Evolutionary conservation across 2,329 filamentous ascomycete genomes (phyloP).

Genomic region (Ascomycota sp.): DNA sequence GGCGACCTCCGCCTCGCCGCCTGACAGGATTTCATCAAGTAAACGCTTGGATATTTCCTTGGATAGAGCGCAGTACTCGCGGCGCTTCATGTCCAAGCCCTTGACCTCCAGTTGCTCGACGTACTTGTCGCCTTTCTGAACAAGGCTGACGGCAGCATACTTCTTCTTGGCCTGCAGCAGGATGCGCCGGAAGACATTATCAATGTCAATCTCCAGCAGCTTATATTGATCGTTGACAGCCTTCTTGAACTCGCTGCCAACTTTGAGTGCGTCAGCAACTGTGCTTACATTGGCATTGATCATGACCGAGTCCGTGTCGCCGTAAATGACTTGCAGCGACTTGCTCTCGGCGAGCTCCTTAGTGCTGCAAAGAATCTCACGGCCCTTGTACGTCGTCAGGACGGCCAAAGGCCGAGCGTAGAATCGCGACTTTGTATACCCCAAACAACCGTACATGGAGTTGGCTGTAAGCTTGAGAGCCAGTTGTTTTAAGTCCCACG

Average conservation of each 20-base stretch:
- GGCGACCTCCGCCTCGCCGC: conserved; percentile 75
- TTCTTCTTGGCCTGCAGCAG: conserved; percentile 97
- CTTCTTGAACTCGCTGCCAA: conserved; percentile 87
- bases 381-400: conserved; percentile 89
- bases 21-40: conserved; percentile 85
- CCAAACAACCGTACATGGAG: conserved; percentile 98
- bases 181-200: conserved; percentile 88
- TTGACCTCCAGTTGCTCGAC: conserved; percentile 95
- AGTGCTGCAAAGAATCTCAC: conserved; percentile 89
- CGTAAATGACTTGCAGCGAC: conserved; percentile 87
- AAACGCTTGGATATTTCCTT: conserved; percentile 86
- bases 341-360: conserved; percentile 89
- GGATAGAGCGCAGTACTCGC: conserved; percentile 88
- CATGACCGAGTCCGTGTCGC: conserved; percentile 98
- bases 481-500: conserved; percentile 96
- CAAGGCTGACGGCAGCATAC: conserved; percentile 89
- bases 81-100: conserved; percentile 90
- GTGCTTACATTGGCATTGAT: conserved; percentile 97
- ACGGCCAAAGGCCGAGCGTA: conserved; percentile 89
- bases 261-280: conserved; percentile 71
- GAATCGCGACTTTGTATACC: conserved; percentile 91
- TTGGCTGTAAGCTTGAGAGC: conserved; percentile 95
- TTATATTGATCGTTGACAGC: conserved; percentile 87
- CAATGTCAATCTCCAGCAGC: conserved; percentile 90
- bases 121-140: conserved; percentile 74